These are phyloP conservation scores for Rubia occidens DNA, from an alignment of 305 asterid genomes.

Conservation along the genomic window DNA sequence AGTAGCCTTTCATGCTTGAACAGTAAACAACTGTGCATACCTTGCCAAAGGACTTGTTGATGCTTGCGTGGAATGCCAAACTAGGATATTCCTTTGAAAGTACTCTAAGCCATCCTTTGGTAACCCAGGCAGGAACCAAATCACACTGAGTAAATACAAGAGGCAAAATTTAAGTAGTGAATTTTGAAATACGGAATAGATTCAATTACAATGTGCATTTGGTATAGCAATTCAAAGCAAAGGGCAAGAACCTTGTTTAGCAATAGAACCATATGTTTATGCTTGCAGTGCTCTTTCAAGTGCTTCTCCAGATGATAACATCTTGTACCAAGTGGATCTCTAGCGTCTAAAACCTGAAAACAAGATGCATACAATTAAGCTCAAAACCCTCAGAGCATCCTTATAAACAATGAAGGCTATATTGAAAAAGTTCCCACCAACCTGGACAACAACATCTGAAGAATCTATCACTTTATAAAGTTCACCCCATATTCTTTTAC, in stretches of 20 bases:
- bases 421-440: slow-evolving; percentile 15
- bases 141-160: slow-evolving; percentile 50
- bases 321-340: slow-evolving; percentile 97
- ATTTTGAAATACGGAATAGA: neutral
- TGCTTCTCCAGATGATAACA: slow-evolving; percentile 95
- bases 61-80: slow-evolving; percentile 90
- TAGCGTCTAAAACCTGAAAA: slow-evolving; percentile 85
- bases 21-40: slow-evolving; percentile 24
- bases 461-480: slow-evolving; percentile 95
- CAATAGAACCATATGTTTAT: slow-evolving; percentile 79
- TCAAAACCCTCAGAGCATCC: neutral
- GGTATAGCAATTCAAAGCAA: neutral
- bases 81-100: slow-evolving; percentile 85
- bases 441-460: slow-evolving; percentile 93
- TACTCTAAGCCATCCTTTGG: slow-evolving; percentile 88
- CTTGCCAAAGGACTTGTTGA: slow-evolving; percentile 95
- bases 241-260: slow-evolving; percentile 57
- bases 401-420: neutral
- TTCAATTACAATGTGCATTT: neutral
- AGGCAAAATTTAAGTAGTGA: slow-evolving; percentile 4
- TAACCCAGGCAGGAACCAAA: slow-evolving; percentile 91
- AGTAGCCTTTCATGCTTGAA: neutral
- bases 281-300: slow-evolving; percentile 83
- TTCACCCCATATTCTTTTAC: slow-evolving; percentile 99
- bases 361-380: neutral